Evolutionary conservation across 2,329 filamentous ascomycete genomes (phyloP), one percentile per base, ranked within the genome.

Genomic region (Zasmidium citrigriseum): DNA sequence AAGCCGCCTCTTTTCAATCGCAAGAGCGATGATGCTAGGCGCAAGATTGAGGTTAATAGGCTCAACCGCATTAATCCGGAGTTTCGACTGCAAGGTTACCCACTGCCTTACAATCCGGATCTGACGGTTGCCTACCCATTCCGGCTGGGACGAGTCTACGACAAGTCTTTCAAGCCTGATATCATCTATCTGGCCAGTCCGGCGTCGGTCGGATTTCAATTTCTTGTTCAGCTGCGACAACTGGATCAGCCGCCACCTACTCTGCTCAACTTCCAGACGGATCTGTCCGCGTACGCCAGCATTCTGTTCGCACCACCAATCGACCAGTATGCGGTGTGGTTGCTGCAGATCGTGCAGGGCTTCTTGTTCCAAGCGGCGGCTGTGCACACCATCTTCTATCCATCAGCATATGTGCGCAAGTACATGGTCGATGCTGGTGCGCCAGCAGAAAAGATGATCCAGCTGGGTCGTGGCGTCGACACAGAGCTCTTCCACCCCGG

Each of bases 191-290:
- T 90, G 12, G 87, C 87, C 1, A 88, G 85, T 46, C 87, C 87
- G 0, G 88, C 87, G 1, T 88, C 85, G 4, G 76, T 89, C 2
- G 87, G 88, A 3, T 90, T 90, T 66, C 87, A 90, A 63, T 83
- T 89, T 55, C 80, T 90, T 73, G 77, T 89, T n/a, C 86, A 89
- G 69, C 75, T 89, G 52, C 81, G 85, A 46, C 86, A 88, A 64
- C 79, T 88, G 54, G 71, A 71, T 21, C 76, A 82, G 27, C 77
- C 78, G 9, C 84, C 85, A 45, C 81, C 86, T 1, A 77, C 88
- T 1, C 78, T 89, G 46, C 82, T 87, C 70, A 90, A 89, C 71
- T 90, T 89, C 64, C 87, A 90, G 72, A 90, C 87, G 1, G 87
- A 90, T 68, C 76, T 90, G 10, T 84, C 86, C 0, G 86, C 86